Conservation (phyloP, 2,329 filamentous ascomycete species). For the Fusarium sacchari region DNA sequence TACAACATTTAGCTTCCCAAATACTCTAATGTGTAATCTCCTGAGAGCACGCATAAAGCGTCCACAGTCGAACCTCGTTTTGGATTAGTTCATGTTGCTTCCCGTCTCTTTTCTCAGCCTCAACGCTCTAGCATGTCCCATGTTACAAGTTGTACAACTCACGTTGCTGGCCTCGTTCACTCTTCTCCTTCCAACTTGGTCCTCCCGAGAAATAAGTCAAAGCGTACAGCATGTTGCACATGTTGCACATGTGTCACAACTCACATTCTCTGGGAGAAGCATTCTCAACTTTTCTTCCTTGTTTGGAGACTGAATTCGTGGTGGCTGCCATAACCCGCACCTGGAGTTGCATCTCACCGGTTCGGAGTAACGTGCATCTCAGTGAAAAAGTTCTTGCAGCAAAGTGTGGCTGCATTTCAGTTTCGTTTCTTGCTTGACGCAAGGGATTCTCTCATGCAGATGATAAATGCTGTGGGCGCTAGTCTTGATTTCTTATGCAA, state of each 20-base stretch:
- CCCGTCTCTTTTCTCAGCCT: constrained; percentile 31
- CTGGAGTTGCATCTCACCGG: constrained; percentile 27
- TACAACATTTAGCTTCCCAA: not conserved
- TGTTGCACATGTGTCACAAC: constrained; percentile 17
- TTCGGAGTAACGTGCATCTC: constrained; percentile 17
- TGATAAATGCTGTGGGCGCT: not conserved
- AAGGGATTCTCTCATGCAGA: constrained; percentile 20
- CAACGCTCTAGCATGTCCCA: constrained; percentile 29
- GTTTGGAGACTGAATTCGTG: not conserved
- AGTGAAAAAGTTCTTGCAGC: constrained; percentile 18
- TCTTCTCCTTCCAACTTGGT: not conserved
- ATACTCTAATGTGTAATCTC: constrained; percentile 21
- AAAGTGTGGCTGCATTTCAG: constrained; percentile 26
- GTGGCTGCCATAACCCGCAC: constrained; percentile 10
- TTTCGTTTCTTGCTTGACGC: constrained; percentile 6
- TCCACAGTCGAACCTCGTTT: constrained; percentile 15
- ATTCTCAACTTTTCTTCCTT: constrained; percentile 4
- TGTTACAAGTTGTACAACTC: constrained; percentile 18
- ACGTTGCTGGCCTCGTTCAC: constrained; percentile 23
- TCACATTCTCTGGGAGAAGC: constrained; percentile 9
- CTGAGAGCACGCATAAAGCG: constrained; percentile 12
- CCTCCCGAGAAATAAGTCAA: not conserved
- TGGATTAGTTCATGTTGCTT: constrained; percentile 19
- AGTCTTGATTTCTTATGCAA: constrained; percentile 22
- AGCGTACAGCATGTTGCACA: constrained; percentile 24